A percentile compares a stretch with the other conserved stretches of the same genome.
These are phyloP conservation scores for Sindora glabra DNA, from an alignment of 306 rosid species.

Conservation along the genomic window DNA sequence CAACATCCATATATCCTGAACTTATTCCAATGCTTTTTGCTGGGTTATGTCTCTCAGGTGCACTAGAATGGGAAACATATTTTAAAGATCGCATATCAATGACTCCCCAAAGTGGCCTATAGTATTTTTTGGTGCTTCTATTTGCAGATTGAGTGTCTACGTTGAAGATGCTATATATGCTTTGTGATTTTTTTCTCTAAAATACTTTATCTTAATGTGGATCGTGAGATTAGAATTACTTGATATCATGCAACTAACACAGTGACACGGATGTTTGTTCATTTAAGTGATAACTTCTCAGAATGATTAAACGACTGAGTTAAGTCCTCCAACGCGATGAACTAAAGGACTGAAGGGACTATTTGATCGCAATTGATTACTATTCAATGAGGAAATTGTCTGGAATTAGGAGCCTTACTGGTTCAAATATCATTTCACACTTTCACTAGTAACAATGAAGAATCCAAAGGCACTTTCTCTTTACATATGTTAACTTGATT, in stretches of 20 bases:
- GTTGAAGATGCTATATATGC: background rate
- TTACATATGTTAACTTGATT: background rate
- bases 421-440: background rate
- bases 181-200: background rate
- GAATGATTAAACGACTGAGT: background rate
- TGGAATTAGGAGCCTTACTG: background rate
- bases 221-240: no score
- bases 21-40: background rate
- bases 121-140: constrained; percentile 2
- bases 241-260: background rate
- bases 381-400: background rate
- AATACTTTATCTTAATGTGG: no score
- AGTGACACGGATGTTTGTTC: background rate
- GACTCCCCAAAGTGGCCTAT: background rate
- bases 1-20: constrained; percentile 5
- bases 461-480: background rate
- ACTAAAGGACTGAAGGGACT: background rate
- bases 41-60: background rate
- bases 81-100: constrained; percentile 1
- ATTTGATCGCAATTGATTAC: background rate
- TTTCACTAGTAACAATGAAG: background rate
- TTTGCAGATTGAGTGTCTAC: background rate
- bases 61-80: constrained; percentile 1
- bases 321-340: background rate
- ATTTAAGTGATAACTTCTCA: background rate